Evolutionary conservation across 495 filamentous ascomycete genomes (phyloP).

Genomic region (Penicillium samsonianum): DNA sequence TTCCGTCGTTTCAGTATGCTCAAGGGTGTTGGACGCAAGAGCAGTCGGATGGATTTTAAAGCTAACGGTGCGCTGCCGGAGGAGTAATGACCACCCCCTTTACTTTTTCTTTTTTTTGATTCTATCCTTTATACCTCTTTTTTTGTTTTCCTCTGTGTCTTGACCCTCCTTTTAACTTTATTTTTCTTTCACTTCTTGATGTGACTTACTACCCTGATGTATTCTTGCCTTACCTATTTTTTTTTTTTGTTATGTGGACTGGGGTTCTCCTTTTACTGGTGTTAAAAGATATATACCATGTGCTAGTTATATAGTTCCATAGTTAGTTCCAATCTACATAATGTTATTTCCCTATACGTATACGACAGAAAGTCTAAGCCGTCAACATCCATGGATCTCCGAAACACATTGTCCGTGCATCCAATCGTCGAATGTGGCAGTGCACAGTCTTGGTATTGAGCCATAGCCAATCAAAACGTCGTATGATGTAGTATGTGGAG

Average conservation of each 20-base stretch:
- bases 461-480: neutral
- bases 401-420: neutral
- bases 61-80: constrained; percentile 36
- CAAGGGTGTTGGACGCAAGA: constrained; percentile 48
- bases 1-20: constrained; percentile 50
- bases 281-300: constrained; percentile 33
- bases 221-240: constrained; percentile 13
- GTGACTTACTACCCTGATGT: constrained; percentile 18
- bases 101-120: constrained; percentile 20
- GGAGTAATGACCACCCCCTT: constrained; percentile 32
- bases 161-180: constrained; percentile 1
- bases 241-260: constrained; percentile 17
- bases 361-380: neutral
- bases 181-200: constrained; percentile 25
- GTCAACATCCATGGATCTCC: neutral
- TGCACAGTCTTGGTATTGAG: constrained; percentile 13
- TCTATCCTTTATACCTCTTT: constrained; percentile 7
- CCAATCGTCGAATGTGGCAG: constrained; percentile 15
- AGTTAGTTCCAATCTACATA: constrained; percentile 21
- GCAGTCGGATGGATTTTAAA: constrained; percentile 48
- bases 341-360: constrained; percentile 6
- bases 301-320: too few relatives aligned
- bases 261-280: constrained; percentile 17
- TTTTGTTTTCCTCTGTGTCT: constrained; percentile 11
- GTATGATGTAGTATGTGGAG: neutral